Percentiles rank a stretch among this genome's conserved stretches.
Conservation (phyloP, 108 stramenopile genomes). For the Pseudonitzschia multiseries region DNA sequence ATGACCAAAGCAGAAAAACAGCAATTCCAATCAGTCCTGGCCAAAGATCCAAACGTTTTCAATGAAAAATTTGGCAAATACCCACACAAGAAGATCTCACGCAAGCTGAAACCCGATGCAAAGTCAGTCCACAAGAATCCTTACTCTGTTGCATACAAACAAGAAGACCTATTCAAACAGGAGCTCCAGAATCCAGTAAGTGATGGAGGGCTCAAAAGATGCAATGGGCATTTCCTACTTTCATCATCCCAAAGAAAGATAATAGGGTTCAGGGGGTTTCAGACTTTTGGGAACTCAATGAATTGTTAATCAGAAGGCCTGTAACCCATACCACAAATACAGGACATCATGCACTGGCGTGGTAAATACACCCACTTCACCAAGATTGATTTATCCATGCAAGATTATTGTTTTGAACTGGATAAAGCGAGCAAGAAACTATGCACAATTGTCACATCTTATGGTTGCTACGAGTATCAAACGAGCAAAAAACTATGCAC, state of each 20-base stretch:
- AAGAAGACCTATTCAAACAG: slow-evolving; percentile 27
- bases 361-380: slow-evolving; percentile 21
- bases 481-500: too few species aligned
- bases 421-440: slow-evolving; percentile 5
- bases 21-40: too few species aligned
- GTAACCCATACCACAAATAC: slow-evolving; percentile 21
- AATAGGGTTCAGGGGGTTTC: slow-evolving; percentile 39
- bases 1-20: too few species aligned
- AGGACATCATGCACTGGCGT: slow-evolving; percentile 21
- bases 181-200: slow-evolving; percentile 29
- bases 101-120: not conserved
- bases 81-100: too few species aligned
- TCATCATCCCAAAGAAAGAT: slow-evolving; percentile 49
- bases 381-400: slow-evolving; percentile 34
- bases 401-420: slow-evolving; percentile 12
- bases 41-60: too few species aligned
- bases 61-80: too few species aligned
- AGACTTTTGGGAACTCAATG: slow-evolving; percentile 37
- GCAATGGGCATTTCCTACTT: slow-evolving; percentile 26
- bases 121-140: not conserved
- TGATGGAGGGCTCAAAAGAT: slow-evolving; percentile 25
- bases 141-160: not conserved
- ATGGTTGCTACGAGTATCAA: too few species aligned
- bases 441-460: too few species aligned
- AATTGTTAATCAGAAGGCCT: slow-evolving; percentile 17